Evolutionary conservation across 148 eudicot species (phyloP), one percentile per base, ranked within the genome.

Genomic region (Salicornia ramosissima): DNA sequence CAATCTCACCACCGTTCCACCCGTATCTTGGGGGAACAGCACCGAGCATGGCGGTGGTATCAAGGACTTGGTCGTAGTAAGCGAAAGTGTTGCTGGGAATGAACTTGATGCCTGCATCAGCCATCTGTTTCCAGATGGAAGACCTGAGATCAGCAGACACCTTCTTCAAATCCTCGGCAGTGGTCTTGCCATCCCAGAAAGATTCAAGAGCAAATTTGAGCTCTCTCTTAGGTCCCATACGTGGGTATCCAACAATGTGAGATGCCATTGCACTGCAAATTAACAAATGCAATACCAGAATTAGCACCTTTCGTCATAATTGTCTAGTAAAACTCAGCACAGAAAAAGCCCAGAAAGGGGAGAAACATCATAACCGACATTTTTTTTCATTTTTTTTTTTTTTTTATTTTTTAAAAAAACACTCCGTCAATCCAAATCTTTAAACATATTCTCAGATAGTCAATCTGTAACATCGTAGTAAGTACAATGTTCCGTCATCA

Each of bases 221-320:
- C 87, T 90, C 96, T 82, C 96, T 87, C 84, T 90, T 90, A 5
- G 96, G 90, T 72, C 96, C 96, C 88, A 90, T 86, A 54, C 92
- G 92, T n/a, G 92, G 96, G 75, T 90, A 90, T 72, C 96, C 96
- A 51, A 90, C 96, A 65, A 90, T 88, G 76, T 90, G 96, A n/a
- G 93, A 90, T 19, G 90, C 87, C 96, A 90, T 90, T n/a, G n/a
- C n/a, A 21, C 96, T 89, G 82, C 75, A 62, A 8, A 36, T 25
- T 39, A 50, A 19, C 12, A 11, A 30, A 60, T 18, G 47, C 59
- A 70, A 65, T 10, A 29, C 21, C 39, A 64, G 0, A 59, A 13
- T 81, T 42, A 78, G 74, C 36, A 19, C 50, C 46, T 34, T 11
- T 33, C 6, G 19, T 34, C 11, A 18, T 8, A 54, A 50, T 16